These are phyloP conservation scores for Heliocybe sulcata DNA, from an alignment of 1,284 basidiomycete species.

Conservation along the genomic window DNA sequence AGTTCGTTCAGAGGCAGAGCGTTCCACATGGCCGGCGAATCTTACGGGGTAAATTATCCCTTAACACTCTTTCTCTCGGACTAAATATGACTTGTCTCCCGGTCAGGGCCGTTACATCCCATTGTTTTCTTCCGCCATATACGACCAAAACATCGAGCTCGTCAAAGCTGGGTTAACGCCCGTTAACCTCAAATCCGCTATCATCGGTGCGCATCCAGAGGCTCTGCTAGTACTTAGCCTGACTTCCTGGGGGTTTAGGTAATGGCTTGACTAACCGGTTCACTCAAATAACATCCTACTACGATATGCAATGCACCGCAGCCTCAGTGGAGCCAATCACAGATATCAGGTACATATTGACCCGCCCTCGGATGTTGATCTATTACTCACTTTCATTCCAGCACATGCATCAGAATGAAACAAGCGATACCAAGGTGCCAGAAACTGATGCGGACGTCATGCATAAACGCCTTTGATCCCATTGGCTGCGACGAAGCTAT, in stretches of 20 bases:
- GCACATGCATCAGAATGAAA: slow-evolving; percentile 6
- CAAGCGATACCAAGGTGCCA: slow-evolving; percentile 46
- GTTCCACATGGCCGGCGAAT: slow-evolving; percentile 38
- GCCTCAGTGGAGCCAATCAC: slow-evolving; percentile 35
- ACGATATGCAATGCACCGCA: slow-evolving; percentile 40
- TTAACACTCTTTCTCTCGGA: neutral
- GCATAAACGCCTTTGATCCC: slow-evolving; percentile 39
- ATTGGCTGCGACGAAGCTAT: slow-evolving; percentile 45
- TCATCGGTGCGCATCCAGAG: slow-evolving; percentile 78
- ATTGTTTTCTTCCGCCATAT: slow-evolving; percentile 69
- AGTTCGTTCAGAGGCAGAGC: slow-evolving; percentile 27
- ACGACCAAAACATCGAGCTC: slow-evolving; percentile 64
- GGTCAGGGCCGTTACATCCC: slow-evolving; percentile 70
- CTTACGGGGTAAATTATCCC: slow-evolving; percentile 15
- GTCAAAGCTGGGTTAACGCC: slow-evolving; percentile 50
- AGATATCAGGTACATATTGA: slow-evolving; percentile 20
- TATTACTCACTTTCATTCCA: neutral
- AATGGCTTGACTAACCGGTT: neutral
- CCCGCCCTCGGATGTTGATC: slow-evolving; percentile 30
- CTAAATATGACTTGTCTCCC: neutral
- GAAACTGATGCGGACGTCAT: slow-evolving; percentile 36
- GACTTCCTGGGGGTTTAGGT: too few species aligned
- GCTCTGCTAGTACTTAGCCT: too few species aligned
- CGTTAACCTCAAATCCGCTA: slow-evolving; percentile 68
- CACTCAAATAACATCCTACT: neutral